Evolutionary conservation across 768 basidiomycete species (phyloP), one percentile per base, ranked within the genome.

Genomic region (Leccinum boreale): DNA sequence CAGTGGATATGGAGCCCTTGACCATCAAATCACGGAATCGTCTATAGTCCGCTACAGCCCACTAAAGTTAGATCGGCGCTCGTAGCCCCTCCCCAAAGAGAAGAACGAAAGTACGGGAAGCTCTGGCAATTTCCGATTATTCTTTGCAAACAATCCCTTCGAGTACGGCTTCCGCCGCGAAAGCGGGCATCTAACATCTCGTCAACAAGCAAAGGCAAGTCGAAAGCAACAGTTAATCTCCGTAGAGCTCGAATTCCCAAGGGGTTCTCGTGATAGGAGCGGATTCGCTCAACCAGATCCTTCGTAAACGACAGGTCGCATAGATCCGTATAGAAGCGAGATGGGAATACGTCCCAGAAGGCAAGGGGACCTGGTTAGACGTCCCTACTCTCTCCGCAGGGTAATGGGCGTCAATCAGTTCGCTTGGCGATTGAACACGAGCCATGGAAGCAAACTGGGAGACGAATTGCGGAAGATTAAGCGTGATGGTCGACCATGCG

Each of bases 161-260:
- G 50, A 62, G 48, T 33, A 54, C 59, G 67, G 62, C 28, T 57
- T 64, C 31, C 62, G 56, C 62, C 58, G 56, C 54, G 45, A 64
- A 58, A 52, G 56, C 61, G 67, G 59, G 12, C 63, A 67, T 51
- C 45, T 55, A 42, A 62, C 58, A 60, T 64, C 59, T 56, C 52
- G 64, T 48, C 52, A 58, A 61, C 53, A 56, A 55, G 58, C 28
- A 48, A 53, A 53, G 53, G 11, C 52, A 26, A 62, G 62, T 55
- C 46, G 51, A 62, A 57, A 52, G 24, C 19, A 56, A 62, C 58
- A 48, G 56, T 69, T 74, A 66, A 73, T 72, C 64, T 65, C 73
- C 72, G 67, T 88, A 90, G 47, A 91, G 74, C 66, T 85, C 81
- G 67, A 91, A 90, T 73, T 92, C 90, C 88, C 87, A 90, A 31